These are phyloP conservation scores for Aspergillus melleus DNA, from an alignment of 2,329 filamentous ascomycete species.

Conservation along the genomic window DNA sequence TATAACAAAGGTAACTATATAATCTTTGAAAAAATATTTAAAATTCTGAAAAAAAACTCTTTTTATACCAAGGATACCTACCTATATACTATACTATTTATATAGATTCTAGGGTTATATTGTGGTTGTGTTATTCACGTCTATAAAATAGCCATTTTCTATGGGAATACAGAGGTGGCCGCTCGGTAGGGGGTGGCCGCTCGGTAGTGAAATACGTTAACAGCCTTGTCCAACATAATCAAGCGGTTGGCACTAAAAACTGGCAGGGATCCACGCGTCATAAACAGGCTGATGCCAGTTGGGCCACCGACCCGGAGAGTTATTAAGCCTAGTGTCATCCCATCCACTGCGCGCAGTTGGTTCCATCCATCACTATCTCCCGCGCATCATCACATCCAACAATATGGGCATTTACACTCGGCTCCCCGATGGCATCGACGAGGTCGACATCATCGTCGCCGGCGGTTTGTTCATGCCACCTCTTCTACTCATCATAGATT, in stretches of 20 bases:
- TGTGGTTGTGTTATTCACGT: too few relatives aligned
- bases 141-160: too few relatives aligned
- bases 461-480: neutral
- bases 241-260: neutral
- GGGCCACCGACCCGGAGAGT: neutral
- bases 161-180: too few relatives aligned
- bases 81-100: too few relatives aligned
- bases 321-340: neutral
- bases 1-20: too few relatives aligned
- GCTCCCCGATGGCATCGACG: neutral
- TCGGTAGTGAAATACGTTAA: too few relatives aligned
- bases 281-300: neutral
- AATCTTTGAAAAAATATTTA: too few relatives aligned
- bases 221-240: neutral
- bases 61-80: too few relatives aligned
- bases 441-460: constrained; percentile 2
- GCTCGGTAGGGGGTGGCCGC: too few relatives aligned
- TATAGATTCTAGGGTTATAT: too few relatives aligned
- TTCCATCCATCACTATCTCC: neutral
- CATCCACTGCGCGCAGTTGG: neutral
- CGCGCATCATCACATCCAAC: neutral
- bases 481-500: neutral
- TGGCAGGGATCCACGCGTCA: neutral
- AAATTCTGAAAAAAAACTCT: too few relatives aligned
- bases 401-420: neutral